Base-by-base conservation (phyloP, 495 filamentous ascomycete genomes). In the Penicillium antarcticum region DNA sequence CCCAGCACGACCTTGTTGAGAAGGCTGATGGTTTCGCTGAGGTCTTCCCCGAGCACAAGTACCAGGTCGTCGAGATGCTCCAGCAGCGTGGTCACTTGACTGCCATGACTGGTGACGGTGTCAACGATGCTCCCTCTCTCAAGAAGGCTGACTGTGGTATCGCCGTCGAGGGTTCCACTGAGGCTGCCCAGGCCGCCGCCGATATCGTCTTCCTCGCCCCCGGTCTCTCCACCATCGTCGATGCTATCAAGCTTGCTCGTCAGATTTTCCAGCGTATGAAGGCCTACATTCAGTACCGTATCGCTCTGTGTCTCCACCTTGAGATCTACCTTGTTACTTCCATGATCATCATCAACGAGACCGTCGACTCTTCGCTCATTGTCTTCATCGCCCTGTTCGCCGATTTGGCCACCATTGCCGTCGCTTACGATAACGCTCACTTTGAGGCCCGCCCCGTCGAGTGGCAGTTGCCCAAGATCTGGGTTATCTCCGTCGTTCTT, bases 211-310 rank as follows among this genome's bases (percentile, higher is more conserved):
- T 88, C 82, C 84, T 88, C 60, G 85, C 85, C 45, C 85, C 85
- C 42, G 85, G 85, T 84, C 83, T 88, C 36, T 79, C 73, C 74
- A 88, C 85, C 56, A 88, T 88, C 42, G 85, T 88, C 65, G 78
- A 84, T 68, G 84, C 85, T 55, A 88, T 88, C 76, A 88, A 88
- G 78, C 84, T 86, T 58, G 82, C 85, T 56, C 84, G 85, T 62
- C 81, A 88, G 70, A 88, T 88, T 63, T 88, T 88, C 83, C 85
- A 88, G 76, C 85, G 85, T 61, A 88, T 88, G 85, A 88, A 88
- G 80, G 80, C 85, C 32, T 88, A 88, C 65, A 87, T 88, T 54
- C 85, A 88, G 68, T 88, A 88, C 75, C 85, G 85, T 81, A 88
- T 88, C 62, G 85, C 85, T 49, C 81, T 88, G 51, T 88, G 85